Evolutionary conservation across 2,329 filamentous ascomycete species (phyloP).

Genomic region (Colletotrichum echinochloae): DNA sequence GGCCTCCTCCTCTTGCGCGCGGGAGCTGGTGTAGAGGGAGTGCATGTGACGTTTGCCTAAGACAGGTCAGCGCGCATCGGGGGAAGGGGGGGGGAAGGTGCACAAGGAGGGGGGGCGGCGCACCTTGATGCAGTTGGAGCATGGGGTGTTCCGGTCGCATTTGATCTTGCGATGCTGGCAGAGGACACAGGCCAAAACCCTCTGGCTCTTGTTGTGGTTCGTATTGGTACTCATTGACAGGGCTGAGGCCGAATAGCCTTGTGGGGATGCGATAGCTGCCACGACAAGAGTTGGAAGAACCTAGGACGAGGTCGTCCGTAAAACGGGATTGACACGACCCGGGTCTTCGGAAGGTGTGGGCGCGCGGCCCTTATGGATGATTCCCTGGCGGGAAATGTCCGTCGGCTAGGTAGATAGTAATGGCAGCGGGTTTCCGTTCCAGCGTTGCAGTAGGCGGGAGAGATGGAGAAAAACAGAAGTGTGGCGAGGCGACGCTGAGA

Average conservation of each 20-base stretch:
- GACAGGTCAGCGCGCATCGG: conserved; percentile 28
- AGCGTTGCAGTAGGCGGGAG: not conserved
- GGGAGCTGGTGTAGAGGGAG: conserved; percentile 70
- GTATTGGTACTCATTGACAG: conserved; percentile 34
- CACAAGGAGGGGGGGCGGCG: conserved; percentile 38
- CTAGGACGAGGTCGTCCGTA: conserved; percentile 33
- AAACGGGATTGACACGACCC: conserved; percentile 24
- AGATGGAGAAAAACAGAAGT: not conserved
- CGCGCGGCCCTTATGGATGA: conserved; percentile 38
- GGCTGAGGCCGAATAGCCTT: conserved; percentile 28
- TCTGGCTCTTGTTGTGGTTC: conserved; percentile 52
- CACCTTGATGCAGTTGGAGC: conserved; percentile 71
- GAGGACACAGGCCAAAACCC: conserved; percentile 66
- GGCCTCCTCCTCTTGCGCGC: conserved; percentile 69
- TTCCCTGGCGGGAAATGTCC: conserved; percentile 19
- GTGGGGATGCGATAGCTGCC: conserved; percentile 23
- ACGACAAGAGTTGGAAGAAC: conserved; percentile 7
- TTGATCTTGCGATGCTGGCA: conserved; percentile 74
- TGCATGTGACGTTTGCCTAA: conserved; percentile 70
- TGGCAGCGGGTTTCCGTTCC: conserved; percentile 16
- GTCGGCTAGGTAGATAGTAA: not conserved
- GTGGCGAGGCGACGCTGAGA: conserved; percentile 18
- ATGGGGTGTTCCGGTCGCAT: conserved; percentile 70
- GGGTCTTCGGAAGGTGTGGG: conserved; percentile 26
- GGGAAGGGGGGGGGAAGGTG: not conserved